These are phyloP conservation scores for Oryza meridionalis DNA, from an alignment of 176 grass and related monocot genomes.

Conservation along the genomic window DNA sequence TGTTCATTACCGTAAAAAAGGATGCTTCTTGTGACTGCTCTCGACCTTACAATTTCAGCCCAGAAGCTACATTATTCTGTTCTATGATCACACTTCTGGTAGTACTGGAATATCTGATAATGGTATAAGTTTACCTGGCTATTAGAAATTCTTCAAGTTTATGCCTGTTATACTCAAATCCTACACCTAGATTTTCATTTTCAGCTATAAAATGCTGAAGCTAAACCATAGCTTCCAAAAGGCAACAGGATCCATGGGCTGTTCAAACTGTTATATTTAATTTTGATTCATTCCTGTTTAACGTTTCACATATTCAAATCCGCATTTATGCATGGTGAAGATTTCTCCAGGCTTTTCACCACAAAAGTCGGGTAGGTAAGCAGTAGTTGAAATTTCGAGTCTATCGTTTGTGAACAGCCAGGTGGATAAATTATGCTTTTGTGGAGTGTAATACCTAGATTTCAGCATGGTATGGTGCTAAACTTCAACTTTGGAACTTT, in stretches of 20 bases:
- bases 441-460: too few species aligned
- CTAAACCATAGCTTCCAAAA: constrained; percentile 5
- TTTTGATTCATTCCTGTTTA: constrained; percentile 14
- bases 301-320: background rate
- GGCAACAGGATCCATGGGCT: constrained; percentile 33
- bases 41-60: constrained; percentile 29
- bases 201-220: background rate
- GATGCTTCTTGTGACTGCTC: background rate
- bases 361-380: too few species aligned
- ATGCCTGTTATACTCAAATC: background rate
- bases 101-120: background rate
- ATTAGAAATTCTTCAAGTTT: background rate
- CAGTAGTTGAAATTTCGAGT: too few species aligned
- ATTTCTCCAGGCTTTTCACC: too few species aligned
- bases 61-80: constrained; percentile 32
- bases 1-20: background rate
- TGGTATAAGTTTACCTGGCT: background rate
- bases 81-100: background rate
- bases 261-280: constrained; percentile 21
- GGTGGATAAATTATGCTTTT: too few species aligned
- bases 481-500: too few species aligned
- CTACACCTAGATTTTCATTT: background rate
- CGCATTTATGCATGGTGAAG: too few species aligned
- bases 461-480: too few species aligned
- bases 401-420: too few species aligned